phyloP scores from a whole-genome alignment of 768 basidiomycete species.

The Pisolithus orientalis region DNA sequence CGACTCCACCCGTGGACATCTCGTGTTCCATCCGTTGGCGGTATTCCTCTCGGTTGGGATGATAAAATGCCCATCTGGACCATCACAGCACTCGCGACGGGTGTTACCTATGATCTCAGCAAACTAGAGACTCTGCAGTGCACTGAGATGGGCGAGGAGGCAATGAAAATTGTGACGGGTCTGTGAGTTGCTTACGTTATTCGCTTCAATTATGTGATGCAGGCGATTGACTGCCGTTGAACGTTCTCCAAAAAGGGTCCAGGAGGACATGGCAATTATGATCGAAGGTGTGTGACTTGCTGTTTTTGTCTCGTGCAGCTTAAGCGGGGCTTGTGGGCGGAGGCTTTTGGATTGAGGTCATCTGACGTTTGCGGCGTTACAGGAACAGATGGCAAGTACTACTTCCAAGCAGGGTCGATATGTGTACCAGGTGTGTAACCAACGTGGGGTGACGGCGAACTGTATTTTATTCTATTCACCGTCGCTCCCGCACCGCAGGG shows the following conservation, averaged over 20 bases:
- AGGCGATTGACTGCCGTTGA: background rate
- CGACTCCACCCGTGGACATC: slow-evolving; percentile 18
- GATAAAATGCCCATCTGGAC: slow-evolving; percentile 44
- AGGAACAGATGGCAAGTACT: slow-evolving; percentile 65
- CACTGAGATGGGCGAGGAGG: slow-evolving; percentile 35
- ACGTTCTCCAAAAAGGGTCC: slow-evolving; percentile 31
- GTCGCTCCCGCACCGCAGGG: slow-evolving; percentile 34
- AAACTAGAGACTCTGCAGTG: slow-evolving; percentile 13
- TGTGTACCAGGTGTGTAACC: slow-evolving; percentile 49
- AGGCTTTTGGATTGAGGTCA: slow-evolving; percentile 6
- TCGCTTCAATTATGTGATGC: slow-evolving; percentile 3
- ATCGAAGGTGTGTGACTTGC: slow-evolving; percentile 40
- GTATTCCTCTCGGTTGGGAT: slow-evolving; percentile 30
- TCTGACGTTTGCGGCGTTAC: slow-evolving; percentile 10
- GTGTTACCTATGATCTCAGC: slow-evolving; percentile 45
- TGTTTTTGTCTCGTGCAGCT: background rate
- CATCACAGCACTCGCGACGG: slow-evolving; percentile 46
- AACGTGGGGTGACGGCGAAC: background rate
- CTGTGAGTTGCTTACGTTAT: slow-evolving; percentile 38
- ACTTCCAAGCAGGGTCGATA: slow-evolving; percentile 71
- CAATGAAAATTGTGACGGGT: slow-evolving; percentile 55
- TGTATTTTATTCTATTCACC: background rate
- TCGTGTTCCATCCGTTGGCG: slow-evolving; percentile 13
- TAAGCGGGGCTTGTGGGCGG: background rate
- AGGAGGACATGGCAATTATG: slow-evolving; percentile 57